phyloP scores from a whole-genome alignment of 345 rosid genomes.

The Syzygium oleosum region DNA sequence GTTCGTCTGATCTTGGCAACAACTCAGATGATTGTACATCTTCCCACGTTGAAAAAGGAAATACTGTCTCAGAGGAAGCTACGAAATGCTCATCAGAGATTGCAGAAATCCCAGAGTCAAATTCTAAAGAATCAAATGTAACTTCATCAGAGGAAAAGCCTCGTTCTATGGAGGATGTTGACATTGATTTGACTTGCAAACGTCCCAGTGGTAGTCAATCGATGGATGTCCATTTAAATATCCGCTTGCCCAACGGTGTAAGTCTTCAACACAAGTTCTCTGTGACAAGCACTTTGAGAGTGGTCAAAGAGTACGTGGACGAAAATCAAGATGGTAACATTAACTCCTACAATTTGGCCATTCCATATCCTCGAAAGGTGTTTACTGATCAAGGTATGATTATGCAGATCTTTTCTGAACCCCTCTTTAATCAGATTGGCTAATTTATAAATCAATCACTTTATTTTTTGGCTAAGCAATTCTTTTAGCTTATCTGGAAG shows the following conservation, averaged over 20 bases:
- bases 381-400: conserved; percentile 67
- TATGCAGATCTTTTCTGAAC: not conserved
- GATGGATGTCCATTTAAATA: conserved; percentile 61
- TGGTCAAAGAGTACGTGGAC: conserved; percentile 68
- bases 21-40: conserved; percentile 12
- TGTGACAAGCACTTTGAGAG: conserved; percentile 40
- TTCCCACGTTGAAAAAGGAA: conserved; percentile 11
- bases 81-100: conserved; percentile 10
- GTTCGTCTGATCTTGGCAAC: conserved; percentile 6
- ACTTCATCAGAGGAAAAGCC: conserved; percentile 12
- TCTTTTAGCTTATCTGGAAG: not conserved
- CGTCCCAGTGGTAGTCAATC: conserved; percentile 10
- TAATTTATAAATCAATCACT: not conserved
- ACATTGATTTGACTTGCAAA: conserved; percentile 1
- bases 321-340: conserved; percentile 33
- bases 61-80: conserved; percentile 6
- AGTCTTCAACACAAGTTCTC: conserved; percentile 70
- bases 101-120: conserved; percentile 2
- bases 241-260: conserved; percentile 58
- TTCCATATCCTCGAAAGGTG: conserved; percentile 84
- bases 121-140: conserved; percentile 7
- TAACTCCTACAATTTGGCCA: conserved; percentile 64
- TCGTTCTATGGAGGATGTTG: conserved; percentile 8
- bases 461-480: not conserved
- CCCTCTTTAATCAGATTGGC: not conserved